Evolutionary conservation across 805 yeast species (phyloP).

Genomic region (Hanseniaspora nectarophila): DNA sequence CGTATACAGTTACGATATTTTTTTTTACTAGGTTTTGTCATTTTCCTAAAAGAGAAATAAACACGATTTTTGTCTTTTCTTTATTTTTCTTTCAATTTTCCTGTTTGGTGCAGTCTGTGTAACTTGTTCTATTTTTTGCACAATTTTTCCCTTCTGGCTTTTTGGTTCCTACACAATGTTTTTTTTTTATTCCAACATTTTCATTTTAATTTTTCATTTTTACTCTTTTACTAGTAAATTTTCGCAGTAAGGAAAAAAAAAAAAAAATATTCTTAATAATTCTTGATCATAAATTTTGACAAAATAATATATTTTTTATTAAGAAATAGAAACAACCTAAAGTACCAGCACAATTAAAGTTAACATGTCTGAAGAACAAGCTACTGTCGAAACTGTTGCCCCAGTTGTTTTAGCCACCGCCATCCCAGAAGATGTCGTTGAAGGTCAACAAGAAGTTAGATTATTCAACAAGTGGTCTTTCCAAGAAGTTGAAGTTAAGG

Average conservation of each 20-base stretch:
- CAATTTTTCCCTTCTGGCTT: too few relatives aligned
- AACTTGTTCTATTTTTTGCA: too few relatives aligned
- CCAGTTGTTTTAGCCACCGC: constrained; percentile 83
- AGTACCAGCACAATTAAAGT: constrained; percentile 13
- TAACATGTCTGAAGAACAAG: constrained; percentile 68
- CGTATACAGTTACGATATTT: too few relatives aligned
- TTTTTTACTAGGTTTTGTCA: too few relatives aligned
- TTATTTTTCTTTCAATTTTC: background rate
- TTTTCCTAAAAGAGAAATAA: background rate
- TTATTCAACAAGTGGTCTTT: constrained; percentile 99
- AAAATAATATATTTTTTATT: too few relatives aligned
- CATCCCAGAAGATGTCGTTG: constrained; percentile 93
- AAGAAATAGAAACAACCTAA: background rate
- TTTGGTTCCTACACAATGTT: too few relatives aligned
- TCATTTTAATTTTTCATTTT: too few relatives aligned
- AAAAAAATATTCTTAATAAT: too few relatives aligned
- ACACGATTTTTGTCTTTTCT: background rate
- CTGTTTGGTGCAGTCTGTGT: too few relatives aligned
- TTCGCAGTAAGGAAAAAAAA: too few relatives aligned
- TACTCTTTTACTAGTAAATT: too few relatives aligned
- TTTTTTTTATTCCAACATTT: too few relatives aligned
- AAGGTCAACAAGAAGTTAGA: constrained; percentile 91
- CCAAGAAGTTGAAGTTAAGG: constrained; percentile 95
- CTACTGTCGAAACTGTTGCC: constrained; percentile 59
- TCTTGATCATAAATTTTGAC: background rate